A percentile compares a stretch with the other conserved stretches of the same genome.
These are phyloP conservation scores for Albizia julibrissin DNA, from an alignment of 306 rosid genomes.

Conservation along the genomic window DNA sequence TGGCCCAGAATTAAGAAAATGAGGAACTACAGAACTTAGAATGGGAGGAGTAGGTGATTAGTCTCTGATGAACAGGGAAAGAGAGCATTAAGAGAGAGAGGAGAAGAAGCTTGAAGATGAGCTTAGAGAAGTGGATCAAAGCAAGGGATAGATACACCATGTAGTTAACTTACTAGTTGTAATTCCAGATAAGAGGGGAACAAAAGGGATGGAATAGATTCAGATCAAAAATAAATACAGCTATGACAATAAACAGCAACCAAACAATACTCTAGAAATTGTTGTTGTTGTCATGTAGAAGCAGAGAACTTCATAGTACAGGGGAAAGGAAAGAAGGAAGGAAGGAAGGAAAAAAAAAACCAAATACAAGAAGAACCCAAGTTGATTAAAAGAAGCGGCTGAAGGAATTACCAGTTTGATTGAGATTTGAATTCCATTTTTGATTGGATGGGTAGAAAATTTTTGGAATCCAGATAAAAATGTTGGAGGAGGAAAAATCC, in stretches of 20 bases:
- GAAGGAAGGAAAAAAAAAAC: background rate
- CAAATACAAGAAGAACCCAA: constrained; percentile 14
- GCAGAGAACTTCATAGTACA: constrained; percentile 31
- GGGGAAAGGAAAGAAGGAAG: background rate
- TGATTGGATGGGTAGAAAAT: constrained; percentile 27
- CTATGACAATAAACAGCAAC: constrained; percentile 37
- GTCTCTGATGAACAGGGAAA: constrained; percentile 18
- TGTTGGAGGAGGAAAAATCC: constrained; percentile 1
- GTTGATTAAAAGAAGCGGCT: constrained; percentile 33
- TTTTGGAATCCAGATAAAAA: constrained; percentile 25
- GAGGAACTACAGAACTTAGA: constrained; percentile 40
- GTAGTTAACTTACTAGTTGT: constrained; percentile 23
- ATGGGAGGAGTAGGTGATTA: constrained; percentile 29
- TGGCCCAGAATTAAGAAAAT: constrained; percentile 34
- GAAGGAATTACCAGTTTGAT: constrained; percentile 48
- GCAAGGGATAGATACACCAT: constrained; percentile 35
- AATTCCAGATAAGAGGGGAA: constrained; percentile 24
- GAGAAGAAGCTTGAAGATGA: constrained; percentile 32
- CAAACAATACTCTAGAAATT: constrained; percentile 46
- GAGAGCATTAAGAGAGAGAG: constrained; percentile 24
- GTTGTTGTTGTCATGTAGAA: constrained; percentile 42
- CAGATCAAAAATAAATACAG: constrained; percentile 50
- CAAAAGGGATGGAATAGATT: constrained; percentile 49
- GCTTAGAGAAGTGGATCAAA: constrained; percentile 49
- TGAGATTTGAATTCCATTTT: constrained; percentile 38